Base-by-base conservation (phyloP, 441 rosid species). In the Sinapis alba region DNA sequence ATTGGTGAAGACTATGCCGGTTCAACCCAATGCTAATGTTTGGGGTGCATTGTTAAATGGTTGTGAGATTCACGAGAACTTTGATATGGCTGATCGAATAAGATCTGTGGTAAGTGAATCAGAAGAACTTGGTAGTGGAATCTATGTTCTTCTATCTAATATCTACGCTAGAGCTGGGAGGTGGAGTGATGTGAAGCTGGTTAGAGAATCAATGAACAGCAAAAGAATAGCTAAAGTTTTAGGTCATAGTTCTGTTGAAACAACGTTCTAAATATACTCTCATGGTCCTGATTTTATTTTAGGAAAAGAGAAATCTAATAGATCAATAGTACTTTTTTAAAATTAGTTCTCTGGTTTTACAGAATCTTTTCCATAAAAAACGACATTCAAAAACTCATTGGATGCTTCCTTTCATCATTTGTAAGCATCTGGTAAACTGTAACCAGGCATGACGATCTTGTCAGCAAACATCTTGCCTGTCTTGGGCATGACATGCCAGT, bases 401-500 rank as follows among this genome's bases (percentile, higher is more conserved):
- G 50, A 27, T 19, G 59, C 15, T 51, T 20, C 6, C 36, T 69
- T 43, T 56, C 68, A 79, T 87, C 79, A 90, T 86, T 89, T 89
- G 70, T 96, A 96, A 47, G 88, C 91, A 75, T 91, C 83, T 13
- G 97, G 99, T 72, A 96, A 80, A 43, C 76, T 89, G 82, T 88
- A 93, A 54, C 99, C 99, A 20, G 98, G 61, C 89, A 88, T 79
- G 70, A 91, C 92, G 26, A 94, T 54, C 76, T 94, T 94, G 82
- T 90, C 84, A 0, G 93, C 86, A 74, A 89, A 87, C 99, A 91
- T 96, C 88, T 90, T 96, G 68, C 99, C 97, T 0, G 97, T 88
- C 87, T 96, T 96, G 16, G 99, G 98, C 99, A 96, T 96, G 58
- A 96, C 97, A 71, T 91, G 97, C 99, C 99, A 96, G 72, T 91